These are phyloP conservation scores for Candida maris DNA, from an alignment of 805 yeast genomes.

Conservation along the genomic window DNA sequence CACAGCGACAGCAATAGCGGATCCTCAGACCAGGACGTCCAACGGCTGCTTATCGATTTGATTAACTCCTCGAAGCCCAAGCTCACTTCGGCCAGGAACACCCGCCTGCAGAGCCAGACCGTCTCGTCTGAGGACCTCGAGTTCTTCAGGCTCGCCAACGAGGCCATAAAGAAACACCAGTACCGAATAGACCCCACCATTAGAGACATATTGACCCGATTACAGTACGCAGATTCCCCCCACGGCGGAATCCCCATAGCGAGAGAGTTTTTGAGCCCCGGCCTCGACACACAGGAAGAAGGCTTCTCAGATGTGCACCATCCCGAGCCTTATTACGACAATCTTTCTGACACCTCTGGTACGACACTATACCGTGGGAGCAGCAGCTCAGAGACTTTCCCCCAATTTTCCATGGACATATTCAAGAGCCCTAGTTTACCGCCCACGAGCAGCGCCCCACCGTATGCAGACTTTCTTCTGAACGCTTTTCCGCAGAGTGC, in stretches of 20 bases:
- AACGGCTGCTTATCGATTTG: constrained; percentile 22
- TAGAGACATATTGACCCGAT: constrained; percentile 50
- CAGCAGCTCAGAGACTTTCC: constrained; percentile 13
- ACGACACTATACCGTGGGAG: too few relatives aligned
- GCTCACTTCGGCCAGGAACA: constrained; percentile 18
- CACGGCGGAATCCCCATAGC: constrained; percentile 49
- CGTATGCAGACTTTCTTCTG: constrained; percentile 1
- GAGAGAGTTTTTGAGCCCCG: constrained; percentile 15
- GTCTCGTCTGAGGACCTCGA: constrained; percentile 48
- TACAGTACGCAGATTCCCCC: constrained; percentile 57
- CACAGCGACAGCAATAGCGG: not conserved
- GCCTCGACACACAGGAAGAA: not conserved
- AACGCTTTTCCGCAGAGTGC: constrained; percentile 12
- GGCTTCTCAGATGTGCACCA: not conserved
- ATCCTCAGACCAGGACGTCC: constrained; percentile 15
- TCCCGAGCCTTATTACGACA: too few relatives aligned
- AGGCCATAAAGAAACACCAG: constrained; percentile 45
- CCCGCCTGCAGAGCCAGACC: constrained; percentile 16
- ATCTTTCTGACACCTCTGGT: too few relatives aligned
- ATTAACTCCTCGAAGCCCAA: constrained; percentile 29
- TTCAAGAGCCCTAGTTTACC: constrained; percentile 3
- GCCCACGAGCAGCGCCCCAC: constrained; percentile 2
- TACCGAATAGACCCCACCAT: constrained; percentile 60
- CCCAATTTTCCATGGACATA: constrained; percentile 17
- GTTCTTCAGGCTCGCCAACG: constrained; percentile 57